These are phyloP conservation scores for Epichloe bromicola DNA, from an alignment of 2,329 filamentous ascomycete species.

Conservation along the genomic window DNA sequence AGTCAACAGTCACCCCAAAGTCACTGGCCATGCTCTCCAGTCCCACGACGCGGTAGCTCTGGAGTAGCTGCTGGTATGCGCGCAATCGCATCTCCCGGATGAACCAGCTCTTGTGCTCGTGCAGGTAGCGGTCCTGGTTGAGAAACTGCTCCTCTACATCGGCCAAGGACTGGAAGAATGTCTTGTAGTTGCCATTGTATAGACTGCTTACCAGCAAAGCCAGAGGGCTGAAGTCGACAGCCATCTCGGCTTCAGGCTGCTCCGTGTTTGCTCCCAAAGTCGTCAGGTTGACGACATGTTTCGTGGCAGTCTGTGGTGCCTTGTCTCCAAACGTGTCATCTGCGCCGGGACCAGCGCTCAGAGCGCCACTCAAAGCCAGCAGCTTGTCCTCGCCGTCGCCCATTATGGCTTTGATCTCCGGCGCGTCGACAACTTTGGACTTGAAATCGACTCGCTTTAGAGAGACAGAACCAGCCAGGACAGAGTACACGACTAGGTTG, in stretches of 20 bases:
- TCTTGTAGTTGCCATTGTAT: conserved; percentile 88
- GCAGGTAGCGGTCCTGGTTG: conserved; percentile 84
- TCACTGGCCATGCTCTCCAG: conserved; percentile 93
- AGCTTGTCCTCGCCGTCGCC: conserved; percentile 83
- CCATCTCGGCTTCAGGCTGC: conserved; percentile 64
- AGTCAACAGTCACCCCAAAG: conserved; percentile 94
- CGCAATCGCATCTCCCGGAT: conserved; percentile 96
- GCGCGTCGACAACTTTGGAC: conserved; percentile 94
- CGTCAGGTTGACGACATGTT: conserved; percentile 74
- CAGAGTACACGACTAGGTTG: conserved; percentile 85
- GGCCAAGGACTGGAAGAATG: conserved; percentile 82
- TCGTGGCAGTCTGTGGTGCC: conserved; percentile 33
- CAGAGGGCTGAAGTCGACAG: conserved; percentile 80
- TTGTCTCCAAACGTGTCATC: conserved; percentile 61
- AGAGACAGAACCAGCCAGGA: conserved; percentile 85
- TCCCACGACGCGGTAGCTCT: conserved; percentile 95
- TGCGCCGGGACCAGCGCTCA: conserved; percentile 69
- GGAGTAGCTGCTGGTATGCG: conserved; percentile 90
- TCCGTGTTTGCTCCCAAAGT: conserved; percentile 61
- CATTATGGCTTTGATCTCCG: conserved; percentile 94
- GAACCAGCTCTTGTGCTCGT: conserved; percentile 94
- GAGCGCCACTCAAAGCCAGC: conserved; percentile 63
- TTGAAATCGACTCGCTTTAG: conserved; percentile 98
- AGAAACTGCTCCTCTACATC: conserved; percentile 89
- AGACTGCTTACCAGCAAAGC: conserved; percentile 80